These are phyloP conservation scores for Boletellus deceptivus DNA, from an alignment of 1,284 basidiomycete species.

Conservation along the genomic window DNA sequence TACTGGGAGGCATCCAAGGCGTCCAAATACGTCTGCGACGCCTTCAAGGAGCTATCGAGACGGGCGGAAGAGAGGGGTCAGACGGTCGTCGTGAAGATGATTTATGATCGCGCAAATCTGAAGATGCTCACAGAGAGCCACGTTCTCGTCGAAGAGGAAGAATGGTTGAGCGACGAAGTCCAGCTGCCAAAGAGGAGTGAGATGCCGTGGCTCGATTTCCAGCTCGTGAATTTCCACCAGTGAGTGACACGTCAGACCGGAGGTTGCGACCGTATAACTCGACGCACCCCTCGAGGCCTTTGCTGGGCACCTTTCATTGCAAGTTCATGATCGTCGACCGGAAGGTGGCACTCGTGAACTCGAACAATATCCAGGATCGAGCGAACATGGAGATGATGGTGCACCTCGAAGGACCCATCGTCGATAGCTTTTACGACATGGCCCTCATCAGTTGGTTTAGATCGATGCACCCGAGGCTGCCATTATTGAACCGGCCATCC, in stretches of 20 bases:
- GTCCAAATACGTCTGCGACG: slow-evolving; percentile 50
- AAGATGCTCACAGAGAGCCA: slow-evolving; percentile 60
- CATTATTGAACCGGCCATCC: slow-evolving; percentile 37
- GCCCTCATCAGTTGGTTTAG: slow-evolving; percentile 68
- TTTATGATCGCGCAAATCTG: slow-evolving; percentile 67
- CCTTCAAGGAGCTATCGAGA: slow-evolving; percentile 54
- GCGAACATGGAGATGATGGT: slow-evolving; percentile 69
- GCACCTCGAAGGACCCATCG: slow-evolving; percentile 67
- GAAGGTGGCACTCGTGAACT: slow-evolving; percentile 68
- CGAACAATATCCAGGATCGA: slow-evolving; percentile 75
- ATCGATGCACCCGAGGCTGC: slow-evolving; percentile 56
- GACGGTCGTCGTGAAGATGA: slow-evolving; percentile 59
- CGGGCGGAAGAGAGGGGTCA: slow-evolving; percentile 43
- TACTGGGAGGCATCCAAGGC: slow-evolving; percentile 54
- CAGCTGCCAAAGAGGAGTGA: slow-evolving; percentile 56
- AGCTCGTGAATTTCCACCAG: slow-evolving; percentile 55
- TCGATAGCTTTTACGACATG: slow-evolving; percentile 73
- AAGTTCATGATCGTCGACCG: slow-evolving; percentile 78
- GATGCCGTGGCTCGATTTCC: slow-evolving; percentile 59
- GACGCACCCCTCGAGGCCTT: slow-evolving; percentile 44
- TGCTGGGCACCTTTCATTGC: slow-evolving; percentile 76
- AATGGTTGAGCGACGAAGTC: slow-evolving; percentile 48
- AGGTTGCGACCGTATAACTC: background rate
- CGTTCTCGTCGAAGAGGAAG: slow-evolving; percentile 46
- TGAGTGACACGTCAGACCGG: slow-evolving; percentile 10